Conservation (phyloP, 2,329 filamentous ascomycete species). For the Immersiporthe knoxdaviesiana region DNA sequence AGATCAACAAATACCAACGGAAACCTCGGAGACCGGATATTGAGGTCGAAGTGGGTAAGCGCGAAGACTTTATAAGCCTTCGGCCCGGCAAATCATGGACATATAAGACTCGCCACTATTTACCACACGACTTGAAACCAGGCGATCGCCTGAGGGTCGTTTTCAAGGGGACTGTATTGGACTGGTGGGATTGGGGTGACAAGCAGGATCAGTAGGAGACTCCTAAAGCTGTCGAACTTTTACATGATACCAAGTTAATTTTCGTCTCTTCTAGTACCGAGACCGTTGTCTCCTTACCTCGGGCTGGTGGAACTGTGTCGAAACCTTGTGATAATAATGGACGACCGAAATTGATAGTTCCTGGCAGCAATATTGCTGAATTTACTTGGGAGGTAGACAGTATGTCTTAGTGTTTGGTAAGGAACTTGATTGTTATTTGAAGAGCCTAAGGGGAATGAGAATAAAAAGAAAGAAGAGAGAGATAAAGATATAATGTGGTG, state of each 20-base stretch:
- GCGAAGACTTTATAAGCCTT: no score
- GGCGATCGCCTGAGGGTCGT: background rate
- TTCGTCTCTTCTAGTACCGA: background rate
- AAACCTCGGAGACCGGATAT: no score
- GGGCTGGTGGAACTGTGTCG: background rate
- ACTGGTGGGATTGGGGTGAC: slow-evolving; percentile 4
- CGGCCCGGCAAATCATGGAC: no score
- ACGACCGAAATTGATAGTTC: background rate
- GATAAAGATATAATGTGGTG: no score
- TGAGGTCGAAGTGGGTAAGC: no score
- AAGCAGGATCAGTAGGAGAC: background rate
- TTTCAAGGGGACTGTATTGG: background rate
- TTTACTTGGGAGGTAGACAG: background rate
- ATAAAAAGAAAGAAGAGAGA: no score
- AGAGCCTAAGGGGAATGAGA: no score
- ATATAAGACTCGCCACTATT: no score
- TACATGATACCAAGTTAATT: no score
- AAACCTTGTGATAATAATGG: background rate
- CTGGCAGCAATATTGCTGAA: background rate
- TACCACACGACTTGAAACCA: slow-evolving; percentile 2
- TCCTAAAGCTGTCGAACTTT: background rate
- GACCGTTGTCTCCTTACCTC: background rate
- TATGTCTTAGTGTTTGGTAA: background rate
- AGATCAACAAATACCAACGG: no score
- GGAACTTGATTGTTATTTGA: no score